Base-by-base conservation (phyloP, 2,329 filamentous ascomycete genomes). In the Ophiocordyceps sinensis region DNA sequence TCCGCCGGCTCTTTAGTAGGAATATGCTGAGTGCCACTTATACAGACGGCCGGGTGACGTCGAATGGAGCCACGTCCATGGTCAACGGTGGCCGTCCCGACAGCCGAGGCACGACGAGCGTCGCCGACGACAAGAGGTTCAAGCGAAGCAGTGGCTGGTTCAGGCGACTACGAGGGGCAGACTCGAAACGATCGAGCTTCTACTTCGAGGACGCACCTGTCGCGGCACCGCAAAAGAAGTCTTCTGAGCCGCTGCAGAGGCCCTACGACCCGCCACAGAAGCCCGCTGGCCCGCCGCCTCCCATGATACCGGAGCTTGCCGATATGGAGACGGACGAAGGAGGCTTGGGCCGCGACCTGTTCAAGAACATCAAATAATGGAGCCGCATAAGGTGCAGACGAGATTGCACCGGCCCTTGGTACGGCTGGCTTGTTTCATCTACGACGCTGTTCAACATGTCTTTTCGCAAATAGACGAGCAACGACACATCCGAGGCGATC, bases 121-220 rank as follows among this genome's bases (percentile, higher is more conserved):
- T 69, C 41, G 47, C 64, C 47, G 71, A 71, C 50, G 69, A 73
- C 28, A 70, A 66, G 49, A 75, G 71, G 55, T 57, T 67, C 45
- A 75, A 66, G 54, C 70, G 74, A 44, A 62, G 62, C 49, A 77
- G 73, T 51, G 71, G 72, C 32, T 78, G 73, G 73, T 77, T 78
- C 50, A 66, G 67, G 48, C 66, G 72, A 43, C 62, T 77, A 50
- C 64, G 69, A 43, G 54, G 53, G 41, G 55, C 61, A 39, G 58
- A 62, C 15, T 45, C 53, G 36, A 56, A 57, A 49, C 68, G 69
- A 34, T 51, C 63, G 37, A 70, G 65, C 51, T 53, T 66, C 43
- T 47, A 65, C 37, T 61, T 66, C 42, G 61, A 68, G 37, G 59
- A 64, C 21, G 40, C 52, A 37, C 41, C 54, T 23, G 28, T 38